These are phyloP conservation scores for Psophocarpus tetragonolobus DNA, from an alignment of 306 rosid species.

Conservation along the genomic window DNA sequence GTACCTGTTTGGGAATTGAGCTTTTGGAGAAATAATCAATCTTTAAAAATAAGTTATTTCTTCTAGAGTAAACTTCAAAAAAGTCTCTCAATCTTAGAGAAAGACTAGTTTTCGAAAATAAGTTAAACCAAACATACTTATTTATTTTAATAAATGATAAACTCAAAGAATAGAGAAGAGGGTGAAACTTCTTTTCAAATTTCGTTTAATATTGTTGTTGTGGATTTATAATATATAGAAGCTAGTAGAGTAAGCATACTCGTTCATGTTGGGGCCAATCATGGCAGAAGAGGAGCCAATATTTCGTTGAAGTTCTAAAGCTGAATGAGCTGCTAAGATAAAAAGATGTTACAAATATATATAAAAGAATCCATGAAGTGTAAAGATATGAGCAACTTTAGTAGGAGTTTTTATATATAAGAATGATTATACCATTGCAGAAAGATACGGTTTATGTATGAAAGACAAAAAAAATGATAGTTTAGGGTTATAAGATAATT, in stretches of 20 bases:
- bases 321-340: slow-evolving; percentile 62
- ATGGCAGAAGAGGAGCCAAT: slow-evolving; percentile 81
- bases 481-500: too few relatives aligned
- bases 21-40: neutral
- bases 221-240: neutral
- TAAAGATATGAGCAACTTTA: too few relatives aligned
- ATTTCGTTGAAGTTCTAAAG: slow-evolving; percentile 83
- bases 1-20: neutral
- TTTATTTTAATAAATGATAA: neutral
- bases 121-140: neutral
- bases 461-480: too few relatives aligned
- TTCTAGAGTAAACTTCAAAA: neutral
- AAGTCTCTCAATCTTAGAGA: neutral
- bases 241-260: slow-evolving; percentile 49
- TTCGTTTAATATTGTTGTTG: neutral
- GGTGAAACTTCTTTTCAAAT: neutral
- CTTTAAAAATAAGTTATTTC: neutral
- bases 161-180: neutral
- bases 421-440: too few relatives aligned
- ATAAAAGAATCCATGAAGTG: slow-evolving; percentile 23
- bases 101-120: neutral
- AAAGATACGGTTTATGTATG: too few relatives aligned
- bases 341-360: slow-evolving; percentile 29
- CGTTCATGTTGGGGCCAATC: slow-evolving; percentile 91
- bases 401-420: too few relatives aligned